Evolutionary conservation across 2,329 filamentous ascomycete genomes (phyloP).

Genomic region (Madurella mycetomatis): DNA sequence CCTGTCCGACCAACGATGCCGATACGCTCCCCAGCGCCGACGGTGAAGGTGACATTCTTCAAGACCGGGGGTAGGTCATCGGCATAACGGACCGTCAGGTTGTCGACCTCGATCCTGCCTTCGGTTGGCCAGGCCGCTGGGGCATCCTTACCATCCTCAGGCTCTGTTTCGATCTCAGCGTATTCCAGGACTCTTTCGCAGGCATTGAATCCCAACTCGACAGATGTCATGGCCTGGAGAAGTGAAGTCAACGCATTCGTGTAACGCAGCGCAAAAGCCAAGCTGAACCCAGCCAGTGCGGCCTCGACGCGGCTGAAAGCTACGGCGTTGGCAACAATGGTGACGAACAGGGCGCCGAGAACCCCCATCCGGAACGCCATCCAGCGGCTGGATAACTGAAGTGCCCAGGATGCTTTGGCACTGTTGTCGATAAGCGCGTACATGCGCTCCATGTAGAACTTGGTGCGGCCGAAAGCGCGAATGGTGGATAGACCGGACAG

Average conservation of each 20-base stretch:
- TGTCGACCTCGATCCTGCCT: constrained; percentile 37
- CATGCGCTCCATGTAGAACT: constrained; percentile 36
- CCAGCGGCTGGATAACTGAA: constrained; percentile 32
- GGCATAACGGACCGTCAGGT: constrained; percentile 37
- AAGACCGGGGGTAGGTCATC: constrained; percentile 35
- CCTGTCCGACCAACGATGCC: constrained; percentile 63
- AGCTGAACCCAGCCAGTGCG: constrained; percentile 38
- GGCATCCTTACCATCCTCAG: constrained; percentile 32
- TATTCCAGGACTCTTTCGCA: constrained; percentile 43
- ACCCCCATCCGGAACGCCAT: constrained; percentile 38
- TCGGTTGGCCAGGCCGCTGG: constrained; percentile 40
- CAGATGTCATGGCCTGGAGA: constrained; percentile 33
- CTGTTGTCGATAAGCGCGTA: constrained; percentile 32
- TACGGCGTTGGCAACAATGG: constrained; percentile 35
- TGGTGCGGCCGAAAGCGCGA: constrained; percentile 36
- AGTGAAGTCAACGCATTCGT: constrained; percentile 33
- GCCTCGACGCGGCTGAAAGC: constrained; percentile 35
- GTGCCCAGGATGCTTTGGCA: constrained; percentile 31
- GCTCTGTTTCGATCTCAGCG: constrained; percentile 36
- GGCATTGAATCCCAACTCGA: constrained; percentile 41
- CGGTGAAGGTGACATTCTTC: constrained; percentile 35
- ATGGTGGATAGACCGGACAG: constrained; percentile 40
- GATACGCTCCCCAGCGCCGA: constrained; percentile 53
- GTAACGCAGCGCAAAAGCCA: constrained; percentile 38
- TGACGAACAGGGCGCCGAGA: constrained; percentile 37